These are phyloP conservation scores for Debaryomyces coudertii DNA, from an alignment of 1,139 yeast genomes.

Conservation along the genomic window DNA sequence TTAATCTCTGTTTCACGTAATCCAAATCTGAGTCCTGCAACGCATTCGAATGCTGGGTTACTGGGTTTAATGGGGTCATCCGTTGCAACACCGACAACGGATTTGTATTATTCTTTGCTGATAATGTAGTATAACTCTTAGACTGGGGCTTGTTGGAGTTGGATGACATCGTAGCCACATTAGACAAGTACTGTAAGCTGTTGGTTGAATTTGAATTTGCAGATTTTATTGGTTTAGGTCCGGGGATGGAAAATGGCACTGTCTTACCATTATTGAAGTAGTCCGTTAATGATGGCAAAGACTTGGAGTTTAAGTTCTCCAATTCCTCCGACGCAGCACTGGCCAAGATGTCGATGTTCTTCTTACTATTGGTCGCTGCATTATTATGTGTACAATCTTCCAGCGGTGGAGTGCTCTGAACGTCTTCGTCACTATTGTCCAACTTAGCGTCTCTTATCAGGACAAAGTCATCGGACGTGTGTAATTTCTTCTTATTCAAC, in stretches of 20 bases:
- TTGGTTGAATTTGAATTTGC: slow-evolving; percentile 12
- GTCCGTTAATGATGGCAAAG: slow-evolving; percentile 66
- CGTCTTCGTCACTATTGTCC: slow-evolving; percentile 9
- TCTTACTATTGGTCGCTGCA: slow-evolving; percentile 25
- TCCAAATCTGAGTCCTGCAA: slow-evolving; percentile 49
- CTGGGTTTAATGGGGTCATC: slow-evolving; percentile 53
- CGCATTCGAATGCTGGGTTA: slow-evolving; percentile 26
- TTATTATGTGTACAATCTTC: background rate
- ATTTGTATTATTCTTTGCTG: slow-evolving; percentile 19
- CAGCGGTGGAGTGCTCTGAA: slow-evolving; percentile 8
- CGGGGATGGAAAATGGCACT: slow-evolving; percentile 12
- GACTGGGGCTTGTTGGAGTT: slow-evolving; percentile 4
- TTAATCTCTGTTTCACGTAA: slow-evolving; percentile 54
- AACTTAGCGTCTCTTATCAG: background rate
- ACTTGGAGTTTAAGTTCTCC: slow-evolving; percentile 54
- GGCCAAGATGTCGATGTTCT: slow-evolving; percentile 77
- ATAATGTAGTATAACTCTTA: slow-evolving; percentile 19
- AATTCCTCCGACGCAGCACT: slow-evolving; percentile 83
- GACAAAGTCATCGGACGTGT: slow-evolving; percentile 1
- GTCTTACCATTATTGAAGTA: slow-evolving; percentile 41
- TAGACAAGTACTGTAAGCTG: slow-evolving; percentile 34
- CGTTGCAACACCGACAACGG: slow-evolving; percentile 54
- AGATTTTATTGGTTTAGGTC: background rate
- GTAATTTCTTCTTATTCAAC: background rate
- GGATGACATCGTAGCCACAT: slow-evolving; percentile 23